Evolutionary conservation across 169 alveolate genomes (phyloP).

Genomic region (Eimeria sp.): DNA sequence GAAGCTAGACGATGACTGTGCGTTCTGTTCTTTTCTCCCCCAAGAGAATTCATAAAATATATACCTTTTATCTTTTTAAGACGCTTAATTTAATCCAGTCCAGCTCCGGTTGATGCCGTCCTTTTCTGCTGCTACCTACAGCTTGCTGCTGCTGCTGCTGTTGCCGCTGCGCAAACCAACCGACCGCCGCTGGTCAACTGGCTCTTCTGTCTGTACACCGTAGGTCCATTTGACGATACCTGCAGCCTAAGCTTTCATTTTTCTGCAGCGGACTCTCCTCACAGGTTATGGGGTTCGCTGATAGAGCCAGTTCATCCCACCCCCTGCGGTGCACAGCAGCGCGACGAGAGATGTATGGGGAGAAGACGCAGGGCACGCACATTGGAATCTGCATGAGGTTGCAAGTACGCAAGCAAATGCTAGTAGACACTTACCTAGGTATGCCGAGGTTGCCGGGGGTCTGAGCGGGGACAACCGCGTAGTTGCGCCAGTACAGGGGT

Average conservation of each 20-base stretch:
- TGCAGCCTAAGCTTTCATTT: background rate
- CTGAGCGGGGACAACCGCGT: background rate
- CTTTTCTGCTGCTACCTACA: background rate
- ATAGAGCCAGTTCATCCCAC: background rate
- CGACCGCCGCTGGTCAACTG: constrained; percentile 34
- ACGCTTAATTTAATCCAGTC: background rate
- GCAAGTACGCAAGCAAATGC: no score
- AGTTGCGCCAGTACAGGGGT: background rate
- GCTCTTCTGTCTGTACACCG: background rate
- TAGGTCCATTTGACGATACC: background rate
- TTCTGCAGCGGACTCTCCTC: background rate
- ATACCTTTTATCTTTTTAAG: background rate
- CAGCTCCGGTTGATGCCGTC: background rate
- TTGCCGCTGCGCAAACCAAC: background rate
- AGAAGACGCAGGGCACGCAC: background rate
- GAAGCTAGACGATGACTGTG: constrained; percentile 22
- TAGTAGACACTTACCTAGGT: background rate
- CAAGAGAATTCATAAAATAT: background rate
- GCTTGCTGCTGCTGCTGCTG: constrained; percentile 32
- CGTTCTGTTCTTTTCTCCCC: background rate
- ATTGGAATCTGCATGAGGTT: no score
- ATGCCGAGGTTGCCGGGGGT: background rate
- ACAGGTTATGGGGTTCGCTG: background rate
- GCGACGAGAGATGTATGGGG: background rate
- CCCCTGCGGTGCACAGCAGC: background rate